Percentiles rank a stretch among this genome's conserved stretches.
Evolutionary conservation across 768 basidiomycete genomes (phyloP).

Genomic region (Termitomyces sp.): DNA sequence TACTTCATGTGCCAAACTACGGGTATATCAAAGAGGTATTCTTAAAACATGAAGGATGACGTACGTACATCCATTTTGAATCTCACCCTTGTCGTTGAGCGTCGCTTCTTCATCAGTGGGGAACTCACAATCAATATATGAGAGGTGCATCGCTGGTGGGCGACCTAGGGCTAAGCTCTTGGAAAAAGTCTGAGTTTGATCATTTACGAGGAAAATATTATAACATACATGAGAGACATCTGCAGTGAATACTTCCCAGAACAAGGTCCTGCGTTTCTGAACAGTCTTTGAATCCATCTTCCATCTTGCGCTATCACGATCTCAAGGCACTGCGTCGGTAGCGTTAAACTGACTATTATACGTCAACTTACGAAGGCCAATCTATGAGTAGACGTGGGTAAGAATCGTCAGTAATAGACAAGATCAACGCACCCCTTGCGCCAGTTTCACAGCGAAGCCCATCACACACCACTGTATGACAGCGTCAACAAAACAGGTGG

Average conservation of each 20-base stretch:
- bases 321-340: constrained; percentile 13
- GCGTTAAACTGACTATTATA: neutral
- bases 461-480: constrained; percentile 40
- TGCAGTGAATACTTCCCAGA: constrained; percentile 34
- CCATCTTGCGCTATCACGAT: constrained; percentile 37
- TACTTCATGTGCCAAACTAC: constrained; percentile 57
- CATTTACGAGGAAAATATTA: neutral
- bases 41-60: neutral
- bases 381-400: constrained; percentile 16
- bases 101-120: constrained; percentile 50
- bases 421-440: constrained; percentile 40
- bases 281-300: constrained; percentile 30
- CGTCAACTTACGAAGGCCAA: constrained; percentile 35
- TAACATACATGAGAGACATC: constrained; percentile 30
- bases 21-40: neutral
- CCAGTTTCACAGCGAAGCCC: constrained; percentile 53
- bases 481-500: constrained; percentile 3
- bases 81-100: constrained; percentile 35
- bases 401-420: neutral
- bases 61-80: constrained; percentile 44
- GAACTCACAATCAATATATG: constrained; percentile 59
- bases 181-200: neutral
- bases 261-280: constrained; percentile 27
- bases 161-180: constrained; percentile 55
- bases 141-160: constrained; percentile 51